Base-by-base conservation (phyloP, 2,329 filamentous ascomycete genomes). In the Tolypocladium album region DNA sequence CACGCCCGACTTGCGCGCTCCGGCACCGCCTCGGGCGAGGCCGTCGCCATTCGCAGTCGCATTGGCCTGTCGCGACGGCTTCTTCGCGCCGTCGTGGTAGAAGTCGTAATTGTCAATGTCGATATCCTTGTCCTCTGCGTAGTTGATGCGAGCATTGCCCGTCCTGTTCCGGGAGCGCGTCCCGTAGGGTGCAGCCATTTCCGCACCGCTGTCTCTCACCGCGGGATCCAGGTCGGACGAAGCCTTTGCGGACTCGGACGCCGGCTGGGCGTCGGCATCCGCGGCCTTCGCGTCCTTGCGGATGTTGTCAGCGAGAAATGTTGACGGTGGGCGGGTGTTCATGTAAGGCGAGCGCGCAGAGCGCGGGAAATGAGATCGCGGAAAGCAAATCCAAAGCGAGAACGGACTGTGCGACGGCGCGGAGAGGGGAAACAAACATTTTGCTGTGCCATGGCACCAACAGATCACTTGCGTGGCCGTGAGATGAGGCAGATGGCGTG, bases 151-250 rank as follows among this genome's bases (percentile, higher is more conserved):
- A 67, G 88, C 82, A 66, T 83, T 85, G 68, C 89, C 88, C 61
- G 84, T 87, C 69, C 92, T 88, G 75, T 96, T 96, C 72, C 94
- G 89, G 67, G 92, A 97, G 68, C 92, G 88, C 72, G 94, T 99
- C 69, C 93, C 93, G 75, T 99, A 97, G 56, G 86, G 87, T 66
- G 85, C 86, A 57, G 88, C 78, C 61, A 71, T 77, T 65, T 82
- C 81, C 66, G 76, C 71, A 64, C 76, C 75, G 64, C 71, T 72
- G 62, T 84, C 82, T 70, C 81, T 84, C 61, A 75, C 70, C 56
- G 75, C 70, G 61, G 74, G 69, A 64, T 79, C 79, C 59, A 78
- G 77, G 61, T 74, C 76, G 61, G 76, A 75, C 61, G 80, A 76
- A 65, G 79, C 79, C 59, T 74, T 78, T 77, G 81, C 79, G 63